These are phyloP conservation scores for Trichoderma sp. DNA, from an alignment of 2,329 filamentous ascomycete species.

Conservation along the genomic window DNA sequence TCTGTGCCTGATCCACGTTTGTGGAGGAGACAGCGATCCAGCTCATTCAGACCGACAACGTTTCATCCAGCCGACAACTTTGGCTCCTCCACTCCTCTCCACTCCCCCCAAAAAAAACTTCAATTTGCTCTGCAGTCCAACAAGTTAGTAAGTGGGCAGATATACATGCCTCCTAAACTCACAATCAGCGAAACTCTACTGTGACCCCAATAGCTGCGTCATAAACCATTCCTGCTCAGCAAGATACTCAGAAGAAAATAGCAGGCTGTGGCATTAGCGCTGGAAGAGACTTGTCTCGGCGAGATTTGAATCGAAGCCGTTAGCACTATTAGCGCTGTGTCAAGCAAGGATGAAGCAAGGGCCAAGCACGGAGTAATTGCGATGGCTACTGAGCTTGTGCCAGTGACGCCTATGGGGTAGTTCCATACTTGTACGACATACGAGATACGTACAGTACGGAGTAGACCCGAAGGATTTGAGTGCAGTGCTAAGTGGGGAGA, in stretches of 20 bases:
- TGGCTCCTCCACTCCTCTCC: constrained; percentile 19
- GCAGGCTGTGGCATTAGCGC: not conserved
- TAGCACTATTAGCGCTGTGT: constrained; percentile 3
- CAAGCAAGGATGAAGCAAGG: constrained; percentile 7
- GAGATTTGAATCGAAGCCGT: constrained; percentile 18
- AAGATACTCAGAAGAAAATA: not conserved
- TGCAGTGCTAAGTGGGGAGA: constrained; percentile 19
- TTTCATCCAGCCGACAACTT: constrained; percentile 14
- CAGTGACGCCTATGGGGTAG: not conserved
- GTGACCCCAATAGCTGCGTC: constrained; percentile 10
- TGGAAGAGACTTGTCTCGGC: constrained; percentile 15
- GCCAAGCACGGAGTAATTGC: not conserved
- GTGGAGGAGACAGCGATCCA: constrained; percentile 18
- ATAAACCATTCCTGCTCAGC: constrained; percentile 4
- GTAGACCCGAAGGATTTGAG: constrained; percentile 23
- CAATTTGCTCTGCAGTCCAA: constrained; percentile 17
- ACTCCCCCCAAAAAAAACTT: not conserved
- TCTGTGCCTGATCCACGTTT: constrained; percentile 26
- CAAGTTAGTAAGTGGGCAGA: constrained; percentile 19
- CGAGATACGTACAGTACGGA: not conserved
- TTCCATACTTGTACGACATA: constrained; percentile 13
- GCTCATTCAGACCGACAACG: constrained; percentile 21
- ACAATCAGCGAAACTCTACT: constrained; percentile 12
- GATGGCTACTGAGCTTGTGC: constrained; percentile 1
- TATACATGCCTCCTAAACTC: not conserved